Evolutionary conservation across 768 basidiomycete genomes (phyloP).

Genomic region (Tremella yokohamensis): DNA sequence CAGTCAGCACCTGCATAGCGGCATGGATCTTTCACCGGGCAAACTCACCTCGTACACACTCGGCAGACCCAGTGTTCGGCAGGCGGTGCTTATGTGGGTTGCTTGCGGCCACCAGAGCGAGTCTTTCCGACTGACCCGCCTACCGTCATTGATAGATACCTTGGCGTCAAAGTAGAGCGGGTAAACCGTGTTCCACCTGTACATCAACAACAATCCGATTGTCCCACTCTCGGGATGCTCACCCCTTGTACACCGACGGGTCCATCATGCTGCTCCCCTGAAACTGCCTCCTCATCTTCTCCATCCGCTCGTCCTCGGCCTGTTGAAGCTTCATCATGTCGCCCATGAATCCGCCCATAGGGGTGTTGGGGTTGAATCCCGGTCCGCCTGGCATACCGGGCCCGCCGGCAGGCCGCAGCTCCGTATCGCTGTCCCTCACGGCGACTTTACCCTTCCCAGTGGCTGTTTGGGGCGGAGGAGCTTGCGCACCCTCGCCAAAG

Average conservation of each 20-base stretch:
- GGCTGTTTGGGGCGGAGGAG: slow-evolving; percentile 7
- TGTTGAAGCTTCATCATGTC: slow-evolving; percentile 50
- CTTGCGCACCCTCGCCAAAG: slow-evolving; percentile 32
- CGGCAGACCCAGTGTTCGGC: slow-evolving; percentile 68
- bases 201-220: slow-evolving; percentile 1
- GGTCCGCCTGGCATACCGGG: slow-evolving; percentile 10
- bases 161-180: slow-evolving; percentile 97
- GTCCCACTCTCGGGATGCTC: slow-evolving; percentile 10
- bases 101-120: slow-evolving; percentile 93
- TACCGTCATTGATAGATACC: slow-evolving; percentile 76
- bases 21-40: not conserved
- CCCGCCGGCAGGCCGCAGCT: not conserved
- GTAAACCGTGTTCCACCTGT: slow-evolving; percentile 91
- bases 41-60: slow-evolving; percentile 73
- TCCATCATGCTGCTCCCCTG: slow-evolving; percentile 35
- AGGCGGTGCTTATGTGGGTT: slow-evolving; percentile 85
- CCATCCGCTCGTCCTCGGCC: slow-evolving; percentile 44
- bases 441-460: not conserved
- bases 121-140: slow-evolving; percentile 73
- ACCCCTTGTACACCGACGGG: slow-evolving; percentile 43
- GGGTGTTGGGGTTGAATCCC: slow-evolving; percentile 32
- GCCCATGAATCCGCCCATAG: slow-evolving; percentile 52
- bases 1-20: not conserved
- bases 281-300: slow-evolving; percentile 42
- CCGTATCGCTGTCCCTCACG: slow-evolving; percentile 11